Conservation (phyloP, 1,139 yeast species). For the Saccharomyces hybrid region DNA sequence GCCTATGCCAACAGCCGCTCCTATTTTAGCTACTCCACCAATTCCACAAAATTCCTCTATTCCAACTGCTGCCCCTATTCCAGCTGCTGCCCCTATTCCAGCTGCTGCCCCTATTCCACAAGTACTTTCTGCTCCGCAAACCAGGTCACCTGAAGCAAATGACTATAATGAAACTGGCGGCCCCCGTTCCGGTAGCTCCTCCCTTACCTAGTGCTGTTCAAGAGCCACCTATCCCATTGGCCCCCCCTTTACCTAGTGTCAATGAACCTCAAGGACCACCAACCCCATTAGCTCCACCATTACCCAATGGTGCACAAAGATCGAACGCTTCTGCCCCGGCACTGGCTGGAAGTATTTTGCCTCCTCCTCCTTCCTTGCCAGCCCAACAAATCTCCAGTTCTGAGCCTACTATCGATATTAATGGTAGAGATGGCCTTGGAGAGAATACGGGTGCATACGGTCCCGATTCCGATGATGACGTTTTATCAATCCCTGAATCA, state of each 20-base stretch:
- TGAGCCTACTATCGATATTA: not conserved
- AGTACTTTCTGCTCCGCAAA: not conserved
- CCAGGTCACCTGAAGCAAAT: not conserved
- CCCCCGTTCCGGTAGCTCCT: conserved; percentile 30
- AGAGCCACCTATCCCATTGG: conserved; percentile 35
- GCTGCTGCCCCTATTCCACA: conserved; percentile 20
- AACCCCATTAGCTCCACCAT: conserved; percentile 19
- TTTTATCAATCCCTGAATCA: conserved; percentile 33
- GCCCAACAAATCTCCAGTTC: not conserved
- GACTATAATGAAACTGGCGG: conserved; percentile 1
- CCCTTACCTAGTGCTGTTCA: conserved; percentile 18
- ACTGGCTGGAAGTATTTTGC: conserved; percentile 5
- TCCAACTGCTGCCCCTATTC: conserved; percentile 18
- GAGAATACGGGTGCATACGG: conserved; percentile 2
- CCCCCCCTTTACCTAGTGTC: conserved; percentile 12
- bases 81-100: conserved; percentile 18
- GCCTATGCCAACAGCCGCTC: conserved; percentile 40
- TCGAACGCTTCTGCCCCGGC: not conserved
- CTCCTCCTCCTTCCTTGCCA: conserved; percentile 30
- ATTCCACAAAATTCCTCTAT: conserved; percentile 14
- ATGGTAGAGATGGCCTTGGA: conserved; percentile 3
- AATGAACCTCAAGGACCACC: conserved; percentile 8
- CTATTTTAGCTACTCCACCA: conserved; percentile 39
- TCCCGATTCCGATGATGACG: conserved; percentile 26
- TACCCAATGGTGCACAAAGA: conserved; percentile 7